phyloP scores from a whole-genome alignment of 495 filamentous ascomycete genomes.

The Tuber indicum region DNA sequence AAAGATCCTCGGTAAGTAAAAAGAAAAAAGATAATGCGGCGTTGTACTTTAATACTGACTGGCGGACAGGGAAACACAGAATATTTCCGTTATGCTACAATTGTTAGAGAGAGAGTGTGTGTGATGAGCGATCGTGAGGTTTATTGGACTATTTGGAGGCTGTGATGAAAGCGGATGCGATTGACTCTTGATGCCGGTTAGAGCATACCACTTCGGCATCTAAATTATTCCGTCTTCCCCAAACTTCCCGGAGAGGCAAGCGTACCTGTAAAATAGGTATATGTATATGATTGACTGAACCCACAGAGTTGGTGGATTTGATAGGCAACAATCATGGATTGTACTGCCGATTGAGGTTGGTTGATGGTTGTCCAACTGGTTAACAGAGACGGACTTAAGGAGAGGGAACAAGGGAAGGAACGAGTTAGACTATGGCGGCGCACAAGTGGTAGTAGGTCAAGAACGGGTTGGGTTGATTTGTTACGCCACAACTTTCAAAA shows the following conservation, averaged over 20 bases:
- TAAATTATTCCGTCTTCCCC: not conserved
- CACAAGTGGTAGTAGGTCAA: not conserved
- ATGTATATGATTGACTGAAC: not conserved
- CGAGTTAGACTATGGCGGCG: not conserved
- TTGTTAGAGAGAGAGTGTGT: not conserved
- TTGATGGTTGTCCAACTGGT: not conserved
- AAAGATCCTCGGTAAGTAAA: constrained; percentile 4
- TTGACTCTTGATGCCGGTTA: constrained; percentile 41
- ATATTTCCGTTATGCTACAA: not conserved
- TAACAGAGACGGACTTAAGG: not conserved
- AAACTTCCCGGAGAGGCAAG: not conserved
- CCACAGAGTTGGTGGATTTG: not conserved
- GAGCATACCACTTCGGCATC: constrained; percentile 3
- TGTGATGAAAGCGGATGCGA: constrained; percentile 29
- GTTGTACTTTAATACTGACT: not conserved
- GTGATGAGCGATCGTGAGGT: not conserved
- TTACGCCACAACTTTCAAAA: not conserved
- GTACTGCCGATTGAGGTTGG: not conserved
- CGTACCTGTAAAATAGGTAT: not conserved
- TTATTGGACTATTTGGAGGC: not conserved
- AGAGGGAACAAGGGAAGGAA: not conserved
- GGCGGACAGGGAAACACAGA: not conserved
- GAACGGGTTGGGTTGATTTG: not conserved
- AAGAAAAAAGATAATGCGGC: too few species aligned
- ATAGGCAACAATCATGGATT: not conserved